Evolutionary conservation across 768 basidiomycete genomes (phyloP).

Genomic region (Roridomyces roridus): DNA sequence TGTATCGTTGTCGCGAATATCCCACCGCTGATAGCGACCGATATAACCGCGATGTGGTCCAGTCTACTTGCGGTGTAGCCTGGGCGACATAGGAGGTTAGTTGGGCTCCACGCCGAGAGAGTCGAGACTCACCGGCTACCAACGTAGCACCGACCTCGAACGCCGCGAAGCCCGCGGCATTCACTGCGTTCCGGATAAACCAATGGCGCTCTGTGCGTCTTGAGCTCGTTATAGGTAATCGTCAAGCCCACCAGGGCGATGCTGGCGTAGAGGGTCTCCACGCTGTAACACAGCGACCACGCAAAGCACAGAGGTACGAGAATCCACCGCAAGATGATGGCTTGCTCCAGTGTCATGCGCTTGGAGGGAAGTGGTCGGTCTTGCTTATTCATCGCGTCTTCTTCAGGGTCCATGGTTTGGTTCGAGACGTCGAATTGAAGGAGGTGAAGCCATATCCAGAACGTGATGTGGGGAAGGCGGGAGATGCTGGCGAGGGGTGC

Average conservation of each 20-base stretch:
- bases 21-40: conserved; percentile 41
- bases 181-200: conserved; percentile 44
- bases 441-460: conserved; percentile 54
- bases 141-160: conserved; percentile 45
- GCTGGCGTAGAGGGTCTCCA: conserved; percentile 37
- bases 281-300: conserved; percentile 40
- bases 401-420: conserved; percentile 46
- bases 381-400: conserved; percentile 52
- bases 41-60: conserved; percentile 34
- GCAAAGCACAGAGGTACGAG: conserved; percentile 40
- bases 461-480: conserved; percentile 31
- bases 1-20: conserved; percentile 53
- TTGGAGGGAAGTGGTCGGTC: conserved; percentile 52
- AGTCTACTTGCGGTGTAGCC: conserved; percentile 29
- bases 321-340: conserved; percentile 43
- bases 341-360: conserved; percentile 42
- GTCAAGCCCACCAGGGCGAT: conserved; percentile 37
- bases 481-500: conserved; percentile 33
- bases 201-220: conserved; percentile 41
- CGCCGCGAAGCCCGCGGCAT: conserved; percentile 44
- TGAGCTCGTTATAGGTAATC: conserved; percentile 44
- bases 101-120: too few relatives aligned
- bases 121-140: conserved; percentile 41
- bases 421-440: conserved; percentile 53
- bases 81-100: conserved; percentile 1